phyloP scores from a whole-genome alignment of 1,139 yeast species.

The Taphrina wiesneri region DNA sequence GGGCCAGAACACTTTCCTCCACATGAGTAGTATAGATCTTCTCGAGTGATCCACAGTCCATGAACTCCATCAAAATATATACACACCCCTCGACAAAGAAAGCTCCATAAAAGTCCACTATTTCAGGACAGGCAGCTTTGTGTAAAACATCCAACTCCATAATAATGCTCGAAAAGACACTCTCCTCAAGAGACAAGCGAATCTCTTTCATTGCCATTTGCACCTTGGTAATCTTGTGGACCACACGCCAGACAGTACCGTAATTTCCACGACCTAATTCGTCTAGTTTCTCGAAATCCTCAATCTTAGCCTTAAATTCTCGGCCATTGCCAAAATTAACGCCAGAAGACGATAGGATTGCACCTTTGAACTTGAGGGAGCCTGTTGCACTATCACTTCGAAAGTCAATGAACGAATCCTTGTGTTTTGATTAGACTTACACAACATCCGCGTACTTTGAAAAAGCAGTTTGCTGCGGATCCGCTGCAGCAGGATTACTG shows the following conservation, averaged over 20 bases:
- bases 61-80: conserved; percentile 96
- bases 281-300: conserved; percentile 72
- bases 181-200: conserved; percentile 78
- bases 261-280: conserved; percentile 91
- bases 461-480: conserved; percentile 24
- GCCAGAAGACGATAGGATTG: conserved; percentile 87
- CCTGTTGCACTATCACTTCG: conserved; percentile 74
- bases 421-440: neutral
- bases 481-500: neutral
- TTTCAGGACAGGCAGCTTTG: conserved; percentile 77
- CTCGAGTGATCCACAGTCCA: conserved; percentile 97
- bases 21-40: conserved; percentile 61
- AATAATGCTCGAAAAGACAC: conserved; percentile 79
- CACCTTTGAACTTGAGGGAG: conserved; percentile 85
- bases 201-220: conserved; percentile 86
- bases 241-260: conserved; percentile 84
- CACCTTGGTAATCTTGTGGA: conserved; percentile 83
- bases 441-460: conserved; percentile 30
- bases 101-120: conserved; percentile 89
- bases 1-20: conserved; percentile 76
- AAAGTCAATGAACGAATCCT: neutral
- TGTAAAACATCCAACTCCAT: conserved; percentile 88
- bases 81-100: conserved; percentile 60
- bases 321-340: conserved; percentile 87
- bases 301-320: conserved; percentile 76